These are phyloP conservation scores for Acanthamoeba healyi DNA, from an alignment of 208 protist genomes.

Conservation along the genomic window DNA sequence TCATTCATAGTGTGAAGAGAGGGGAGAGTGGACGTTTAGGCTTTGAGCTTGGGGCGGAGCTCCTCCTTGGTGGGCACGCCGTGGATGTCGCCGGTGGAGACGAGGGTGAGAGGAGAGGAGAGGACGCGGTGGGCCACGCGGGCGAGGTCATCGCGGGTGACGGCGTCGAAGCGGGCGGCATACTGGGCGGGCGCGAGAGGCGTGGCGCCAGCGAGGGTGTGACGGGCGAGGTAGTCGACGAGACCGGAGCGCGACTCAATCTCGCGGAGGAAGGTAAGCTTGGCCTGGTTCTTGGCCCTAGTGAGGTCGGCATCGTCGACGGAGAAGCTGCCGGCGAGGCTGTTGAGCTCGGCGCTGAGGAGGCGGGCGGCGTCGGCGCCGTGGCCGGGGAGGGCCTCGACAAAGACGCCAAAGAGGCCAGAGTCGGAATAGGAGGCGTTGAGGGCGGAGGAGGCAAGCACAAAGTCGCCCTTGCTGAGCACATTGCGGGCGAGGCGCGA, in stretches of 20 bases:
- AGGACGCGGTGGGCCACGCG: constrained; percentile 74
- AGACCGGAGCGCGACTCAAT: constrained; percentile 78
- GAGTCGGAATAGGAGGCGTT: constrained; percentile 74
- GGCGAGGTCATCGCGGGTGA: constrained; percentile 78
- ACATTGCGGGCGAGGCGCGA: background rate
- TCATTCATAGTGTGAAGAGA: too few relatives aligned
- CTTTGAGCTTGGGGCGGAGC: background rate
- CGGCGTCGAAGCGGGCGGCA: constrained; percentile 76
- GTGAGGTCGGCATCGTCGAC: background rate
- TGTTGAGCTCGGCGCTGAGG: background rate
- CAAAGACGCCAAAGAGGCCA: constrained; percentile 76
- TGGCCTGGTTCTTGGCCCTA: constrained; percentile 71
- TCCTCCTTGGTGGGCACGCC: constrained; percentile 1
- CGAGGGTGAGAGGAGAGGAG: constrained; percentile 66
- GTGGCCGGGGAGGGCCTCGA: constrained; percentile 8
- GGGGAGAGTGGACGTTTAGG: background rate
- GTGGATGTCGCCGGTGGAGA: constrained; percentile 72
- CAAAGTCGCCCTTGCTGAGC: background rate
- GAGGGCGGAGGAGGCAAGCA: constrained; percentile 51
- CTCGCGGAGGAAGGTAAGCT: constrained; percentile 82
- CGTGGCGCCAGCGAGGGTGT: constrained; percentile 77
- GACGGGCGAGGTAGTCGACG: constrained; percentile 76
- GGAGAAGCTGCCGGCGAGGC: background rate
- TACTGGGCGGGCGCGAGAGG: background rate
- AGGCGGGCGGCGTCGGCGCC: background rate